Evolutionary conservation across 177 flowering plant genomes (phyloP).

Genomic region (Telopea speciosissima): DNA sequence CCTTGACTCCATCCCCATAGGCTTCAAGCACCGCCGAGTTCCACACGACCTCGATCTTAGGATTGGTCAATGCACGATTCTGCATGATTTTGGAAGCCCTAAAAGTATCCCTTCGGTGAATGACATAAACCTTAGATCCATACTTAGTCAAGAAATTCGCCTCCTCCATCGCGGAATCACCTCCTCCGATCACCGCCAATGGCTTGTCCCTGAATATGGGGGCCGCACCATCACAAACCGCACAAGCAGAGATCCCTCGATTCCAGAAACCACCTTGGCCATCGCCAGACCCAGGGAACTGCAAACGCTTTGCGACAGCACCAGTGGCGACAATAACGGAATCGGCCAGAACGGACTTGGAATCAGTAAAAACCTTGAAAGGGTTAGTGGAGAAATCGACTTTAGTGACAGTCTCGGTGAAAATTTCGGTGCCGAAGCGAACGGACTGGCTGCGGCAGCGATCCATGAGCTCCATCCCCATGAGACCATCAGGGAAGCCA

Average conservation of each 20-base stretch:
- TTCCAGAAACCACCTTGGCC: slow-evolving; percentile 67
- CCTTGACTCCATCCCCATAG: slow-evolving; percentile 43
- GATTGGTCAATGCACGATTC: slow-evolving; percentile 56
- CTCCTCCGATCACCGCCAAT: slow-evolving; percentile 90
- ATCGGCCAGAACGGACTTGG: slow-evolving; percentile 57
- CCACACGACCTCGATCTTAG: slow-evolving; percentile 85
- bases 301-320: slow-evolving; percentile 70
- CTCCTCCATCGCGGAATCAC: slow-evolving; percentile 98
- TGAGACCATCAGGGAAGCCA: slow-evolving; percentile 81
- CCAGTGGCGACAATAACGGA: slow-evolving; percentile 83
- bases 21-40: slow-evolving; percentile 73
- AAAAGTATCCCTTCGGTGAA: slow-evolving; percentile 72
- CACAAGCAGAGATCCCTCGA: slow-evolving; percentile 93
- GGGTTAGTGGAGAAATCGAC: slow-evolving; percentile 64
- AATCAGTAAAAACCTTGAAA: slow-evolving; percentile 50
- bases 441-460: slow-evolving; percentile 57
- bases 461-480: slow-evolving; percentile 69
- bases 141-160: slow-evolving; percentile 85
- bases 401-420: slow-evolving; percentile 64
- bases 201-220: slow-evolving; percentile 81
- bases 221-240: slow-evolving; percentile 94
- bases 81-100: slow-evolving; percentile 98
- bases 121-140: slow-evolving; percentile 73
- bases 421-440: slow-evolving; percentile 65
- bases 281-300: slow-evolving; percentile 60